Base-by-base conservation (phyloP, 495 filamentous ascomycete species). In the Aspergillus biplanus region DNA sequence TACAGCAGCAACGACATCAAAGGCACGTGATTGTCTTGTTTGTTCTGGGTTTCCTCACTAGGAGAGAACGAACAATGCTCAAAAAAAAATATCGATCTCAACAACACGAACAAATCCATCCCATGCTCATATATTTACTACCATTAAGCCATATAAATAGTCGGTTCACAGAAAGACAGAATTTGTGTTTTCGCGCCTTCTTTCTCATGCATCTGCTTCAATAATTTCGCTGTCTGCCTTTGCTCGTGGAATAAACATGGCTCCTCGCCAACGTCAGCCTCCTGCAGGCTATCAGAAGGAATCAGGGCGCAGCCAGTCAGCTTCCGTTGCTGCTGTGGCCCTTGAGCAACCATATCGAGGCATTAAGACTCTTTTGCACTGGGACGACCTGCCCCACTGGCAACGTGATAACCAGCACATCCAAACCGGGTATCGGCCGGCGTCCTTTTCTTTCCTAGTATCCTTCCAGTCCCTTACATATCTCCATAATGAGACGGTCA, bases 401-500 rank as follows among this genome's bases (percentile, higher is more conserved):
- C 87, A 88, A 70, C 86, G 85, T 68, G 90, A 94, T 69, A 94
- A 93, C 67, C 86, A 88, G 56, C 91, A 87, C 78, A 91, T 94
- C 59, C 79, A 81, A 49, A 82, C 81, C 18, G 88, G 89, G 59
- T 93, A 94, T 70, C 88, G 91, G 18, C 87, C 88, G 21, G 80
- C 83, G 42, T 89, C 89, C 4, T 79, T 80, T 59, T 93, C 90
- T 5, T 88, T 89, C 70, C 70, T 71, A 13, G 78, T 72, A 35
- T 93, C 87, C 52, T 82, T 90, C 49, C 77, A 82, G 35, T 90
- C 87, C 33, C 77, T 92, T 62, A 74, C 80, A 52, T 91, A 92
- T 73, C 65, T 93, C n/a, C 91, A 98, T 79, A 98, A 97, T 76
- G 92, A 98, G 74, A 87, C 85, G n/a, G 89, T 98, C 63, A 98